These are phyloP conservation scores for Kwoniella sp. DNA, from an alignment of 768 basidiomycete species.

Conservation along the genomic window DNA sequence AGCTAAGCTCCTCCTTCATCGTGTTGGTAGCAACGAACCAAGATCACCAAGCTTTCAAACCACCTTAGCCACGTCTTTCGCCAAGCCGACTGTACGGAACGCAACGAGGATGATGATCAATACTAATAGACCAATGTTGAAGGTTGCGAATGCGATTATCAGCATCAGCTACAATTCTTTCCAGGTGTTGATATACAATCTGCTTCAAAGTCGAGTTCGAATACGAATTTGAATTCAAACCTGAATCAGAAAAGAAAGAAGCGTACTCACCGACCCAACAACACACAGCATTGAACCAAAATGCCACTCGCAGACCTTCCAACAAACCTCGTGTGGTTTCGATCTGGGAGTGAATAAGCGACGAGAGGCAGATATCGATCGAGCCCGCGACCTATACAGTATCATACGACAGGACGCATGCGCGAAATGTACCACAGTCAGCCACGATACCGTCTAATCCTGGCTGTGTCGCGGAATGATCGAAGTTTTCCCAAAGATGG, in stretches of 20 bases:
- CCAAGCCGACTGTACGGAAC: constrained; percentile 27
- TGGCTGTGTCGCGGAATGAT: no score
- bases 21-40: no score
- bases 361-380: constrained; percentile 29
- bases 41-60: no score
- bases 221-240: no score
- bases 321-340: constrained; percentile 10
- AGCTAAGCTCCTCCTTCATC: no score
- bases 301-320: constrained; percentile 22
- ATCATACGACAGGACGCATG: not conserved
- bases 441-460: no score
- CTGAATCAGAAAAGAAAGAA: not conserved
- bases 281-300: constrained; percentile 30
- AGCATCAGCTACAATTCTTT: no score
- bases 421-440: not conserved
- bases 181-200: no score
- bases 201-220: no score
- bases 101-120: constrained; percentile 13
- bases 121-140: no score
- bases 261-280: constrained; percentile 13
- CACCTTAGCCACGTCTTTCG: constrained; percentile 27
- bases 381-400: constrained; percentile 16
- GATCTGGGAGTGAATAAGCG: constrained; percentile 21
- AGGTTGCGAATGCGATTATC: no score
- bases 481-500: no score